These are phyloP conservation scores for Amanita molliuscula DNA, from an alignment of 768 basidiomycete species.

Conservation along the genomic window DNA sequence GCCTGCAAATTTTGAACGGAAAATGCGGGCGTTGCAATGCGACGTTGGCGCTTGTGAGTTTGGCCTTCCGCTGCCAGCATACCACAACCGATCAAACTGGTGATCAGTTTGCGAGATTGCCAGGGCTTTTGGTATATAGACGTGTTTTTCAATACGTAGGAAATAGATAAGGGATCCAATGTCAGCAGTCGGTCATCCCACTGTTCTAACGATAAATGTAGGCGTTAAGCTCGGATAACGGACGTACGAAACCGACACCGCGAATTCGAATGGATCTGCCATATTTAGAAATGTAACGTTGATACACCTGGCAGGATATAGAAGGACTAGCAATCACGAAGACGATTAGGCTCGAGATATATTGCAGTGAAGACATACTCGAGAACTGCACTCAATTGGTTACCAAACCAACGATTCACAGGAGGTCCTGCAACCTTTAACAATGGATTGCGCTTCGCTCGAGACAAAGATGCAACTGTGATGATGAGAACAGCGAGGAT, in stretches of 20 bases:
- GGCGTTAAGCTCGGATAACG: neutral
- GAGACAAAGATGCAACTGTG: slow-evolving; percentile 3
- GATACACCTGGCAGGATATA: slow-evolving; percentile 43
- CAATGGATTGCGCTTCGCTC: slow-evolving; percentile 32
- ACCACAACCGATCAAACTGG: slow-evolving; percentile 71
- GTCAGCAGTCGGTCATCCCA: slow-evolving; percentile 76
- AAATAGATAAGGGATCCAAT: slow-evolving; percentile 66
- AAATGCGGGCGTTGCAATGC: slow-evolving; percentile 70
- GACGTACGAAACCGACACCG: slow-evolving; percentile 58
- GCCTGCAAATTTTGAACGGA: slow-evolving; percentile 68
- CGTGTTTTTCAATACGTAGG: slow-evolving; percentile 65
- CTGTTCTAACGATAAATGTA: slow-evolving; percentile 21
- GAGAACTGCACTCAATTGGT: slow-evolving; percentile 45
- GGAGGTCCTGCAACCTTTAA: slow-evolving; percentile 53
- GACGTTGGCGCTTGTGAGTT: slow-evolving; percentile 70
- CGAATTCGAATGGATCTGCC: slow-evolving; percentile 63
- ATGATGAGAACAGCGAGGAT: slow-evolving; percentile 3
- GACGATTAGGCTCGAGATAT: neutral
- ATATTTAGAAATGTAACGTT: slow-evolving; percentile 43
- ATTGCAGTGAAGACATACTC: slow-evolving; percentile 28
- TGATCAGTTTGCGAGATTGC: slow-evolving; percentile 66
- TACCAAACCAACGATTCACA: slow-evolving; percentile 32
- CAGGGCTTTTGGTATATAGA: slow-evolving; percentile 77
- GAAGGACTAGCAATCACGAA: slow-evolving; percentile 30
- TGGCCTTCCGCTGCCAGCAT: slow-evolving; percentile 74